These are phyloP conservation scores for Mycosarcoma mackinlayi DNA, from an alignment of 1,284 basidiomycete species.

Conservation along the genomic window DNA sequence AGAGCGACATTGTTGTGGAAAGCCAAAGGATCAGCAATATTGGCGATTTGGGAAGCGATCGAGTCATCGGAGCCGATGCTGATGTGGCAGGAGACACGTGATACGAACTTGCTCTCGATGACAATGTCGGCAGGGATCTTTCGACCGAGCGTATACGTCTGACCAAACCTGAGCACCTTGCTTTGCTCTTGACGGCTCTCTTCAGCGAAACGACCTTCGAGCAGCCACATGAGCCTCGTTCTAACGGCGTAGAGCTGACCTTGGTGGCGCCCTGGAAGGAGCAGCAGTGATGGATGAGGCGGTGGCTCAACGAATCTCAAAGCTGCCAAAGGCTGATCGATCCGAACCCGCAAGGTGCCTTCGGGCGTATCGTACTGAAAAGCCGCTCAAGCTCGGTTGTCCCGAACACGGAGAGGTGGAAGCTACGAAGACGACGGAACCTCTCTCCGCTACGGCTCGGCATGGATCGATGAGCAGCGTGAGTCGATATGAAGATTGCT, in stretches of 20 bases:
- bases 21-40: slow-evolving; percentile 14
- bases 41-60: slow-evolving; percentile 5
- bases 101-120: slow-evolving; percentile 56
- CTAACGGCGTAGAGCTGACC: not conserved
- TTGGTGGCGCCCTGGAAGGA: too few relatives aligned
- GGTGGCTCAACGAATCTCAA: not conserved
- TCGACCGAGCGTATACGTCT: slow-evolving; percentile 53
- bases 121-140: slow-evolving; percentile 59
- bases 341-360: too few relatives aligned
- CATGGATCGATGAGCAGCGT: too few relatives aligned
- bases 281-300: not conserved
- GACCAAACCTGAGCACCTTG: slow-evolving; percentile 55
- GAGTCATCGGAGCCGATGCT: slow-evolving; percentile 27
- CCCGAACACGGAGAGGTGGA: too few relatives aligned
- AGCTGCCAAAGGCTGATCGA: not conserved
- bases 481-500: too few relatives aligned
- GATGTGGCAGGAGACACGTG: slow-evolving; percentile 42
- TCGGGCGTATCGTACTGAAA: too few relatives aligned
- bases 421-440: too few relatives aligned
- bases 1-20: slow-evolving; percentile 23
- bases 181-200: slow-evolving; percentile 36
- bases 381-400: too few relatives aligned
- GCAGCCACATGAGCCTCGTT: slow-evolving; percentile 48
- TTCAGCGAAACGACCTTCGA: slow-evolving; percentile 50
- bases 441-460: too few relatives aligned